phyloP scores from a whole-genome alignment of 768 basidiomycete genomes.

The Candolleomyces eurysporus region DNA sequence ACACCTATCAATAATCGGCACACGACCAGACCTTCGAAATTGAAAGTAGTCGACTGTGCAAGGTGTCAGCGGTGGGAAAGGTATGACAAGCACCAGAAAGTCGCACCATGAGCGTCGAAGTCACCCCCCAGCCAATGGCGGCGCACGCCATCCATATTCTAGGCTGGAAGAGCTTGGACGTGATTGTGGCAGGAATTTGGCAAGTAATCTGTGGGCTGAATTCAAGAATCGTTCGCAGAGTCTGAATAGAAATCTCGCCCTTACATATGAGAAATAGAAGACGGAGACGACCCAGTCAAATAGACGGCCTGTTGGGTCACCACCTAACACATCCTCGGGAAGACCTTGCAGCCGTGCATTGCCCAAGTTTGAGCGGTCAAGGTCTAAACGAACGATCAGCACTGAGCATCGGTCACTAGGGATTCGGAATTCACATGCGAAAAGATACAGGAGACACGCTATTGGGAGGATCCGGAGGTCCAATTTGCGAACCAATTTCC shows the following conservation, averaged over 20 bases:
- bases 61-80: background rate
- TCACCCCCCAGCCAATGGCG: constrained; percentile 74
- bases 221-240: background rate
- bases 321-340: constrained; percentile 59
- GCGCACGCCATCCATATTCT: constrained; percentile 63
- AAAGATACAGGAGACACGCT: constrained; percentile 70
- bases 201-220: constrained; percentile 52
- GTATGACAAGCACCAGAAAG: background rate
- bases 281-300: constrained; percentile 78
- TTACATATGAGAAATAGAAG: constrained; percentile 79
- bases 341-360: constrained; percentile 78
- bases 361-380: constrained; percentile 78
- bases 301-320: constrained; percentile 64
- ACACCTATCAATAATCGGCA: constrained; percentile 65
- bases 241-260: constrained; percentile 11
- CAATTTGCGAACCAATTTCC: constrained; percentile 57
- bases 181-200: constrained; percentile 63
- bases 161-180: constrained; percentile 68
- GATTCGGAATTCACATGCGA: constrained; percentile 56
- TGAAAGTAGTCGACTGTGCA: constrained; percentile 55
- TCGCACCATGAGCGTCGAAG: constrained; percentile 67
- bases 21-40: constrained; percentile 56
- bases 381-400: constrained; percentile 32
- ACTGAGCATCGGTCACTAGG: background rate
- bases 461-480: constrained; percentile 70